Conservation (phyloP, 352 stramenopile species). For the Pythium insidiosum region DNA sequence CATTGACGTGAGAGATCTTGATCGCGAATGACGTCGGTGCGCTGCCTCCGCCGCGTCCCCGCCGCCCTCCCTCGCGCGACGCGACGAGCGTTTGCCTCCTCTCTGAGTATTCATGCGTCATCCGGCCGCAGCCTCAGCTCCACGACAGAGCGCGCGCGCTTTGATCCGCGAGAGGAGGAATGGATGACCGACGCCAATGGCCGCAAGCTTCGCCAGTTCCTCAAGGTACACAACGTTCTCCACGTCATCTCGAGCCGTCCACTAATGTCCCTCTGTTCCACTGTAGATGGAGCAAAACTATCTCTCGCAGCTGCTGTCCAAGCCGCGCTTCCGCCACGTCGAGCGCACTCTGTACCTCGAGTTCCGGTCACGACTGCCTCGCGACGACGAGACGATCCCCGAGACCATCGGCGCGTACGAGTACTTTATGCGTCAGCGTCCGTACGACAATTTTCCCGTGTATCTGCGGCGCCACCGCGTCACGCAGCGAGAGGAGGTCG, state of each 20-base stretch:
- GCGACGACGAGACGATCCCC: conserved; percentile 59
- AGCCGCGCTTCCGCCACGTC: conserved; percentile 45
- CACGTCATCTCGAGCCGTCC: background rate
- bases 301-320: conserved; percentile 34
- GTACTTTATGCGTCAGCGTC: conserved; percentile 62
- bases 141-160: too few relatives aligned
- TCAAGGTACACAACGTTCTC: conserved; percentile 33
- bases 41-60: too few relatives aligned
- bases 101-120: too few relatives aligned
- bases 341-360: conserved; percentile 63
- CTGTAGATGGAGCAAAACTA: conserved; percentile 42
- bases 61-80: too few relatives aligned
- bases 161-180: conserved; percentile 9
- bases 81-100: too few relatives aligned
- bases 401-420: conserved; percentile 68
- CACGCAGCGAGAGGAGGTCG: conserved; percentile 32
- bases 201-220: conserved; percentile 42
- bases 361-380: conserved; percentile 48
- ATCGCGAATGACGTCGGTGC: too few relatives aligned
- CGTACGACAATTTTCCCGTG: conserved; percentile 65
- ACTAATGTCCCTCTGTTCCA: too few relatives aligned
- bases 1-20: too few relatives aligned
- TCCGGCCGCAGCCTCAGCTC: too few relatives aligned
- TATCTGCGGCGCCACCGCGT: conserved; percentile 28
- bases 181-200: conserved; percentile 47